A percentile compares a stretch with the other conserved stretches of the same genome.
Evolutionary conservation across 2,329 filamentous ascomycete species (phyloP).

Genomic region (Clonostachys byssicola): DNA sequence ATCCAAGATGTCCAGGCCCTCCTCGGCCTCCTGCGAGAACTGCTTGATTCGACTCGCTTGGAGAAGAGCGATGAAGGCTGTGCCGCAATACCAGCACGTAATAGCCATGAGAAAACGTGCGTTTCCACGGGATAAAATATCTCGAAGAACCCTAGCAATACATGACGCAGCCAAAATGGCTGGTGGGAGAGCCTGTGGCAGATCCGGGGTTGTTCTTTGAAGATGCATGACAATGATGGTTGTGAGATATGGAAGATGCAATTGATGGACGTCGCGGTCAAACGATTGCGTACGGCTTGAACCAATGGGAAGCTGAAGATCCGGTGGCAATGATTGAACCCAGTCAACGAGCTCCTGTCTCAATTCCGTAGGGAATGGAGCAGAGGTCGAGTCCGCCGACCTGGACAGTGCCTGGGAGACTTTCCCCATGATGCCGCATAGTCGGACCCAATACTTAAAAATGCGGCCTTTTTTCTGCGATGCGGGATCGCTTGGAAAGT

Average conservation of each 20-base stretch:
- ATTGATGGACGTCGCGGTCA: conserved; percentile 32
- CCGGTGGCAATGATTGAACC: conserved; percentile 23
- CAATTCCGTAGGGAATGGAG: conserved; percentile 3
- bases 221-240: conserved; percentile 33
- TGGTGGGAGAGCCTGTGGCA: conserved; percentile 27
- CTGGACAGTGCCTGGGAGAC: too few species aligned
- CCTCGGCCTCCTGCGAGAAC: too few species aligned
- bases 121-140: conserved; percentile 29
- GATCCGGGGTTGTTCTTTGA: conserved; percentile 22
- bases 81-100: conserved; percentile 34
- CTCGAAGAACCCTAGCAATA: conserved; percentile 27
- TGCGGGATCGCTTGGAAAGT: too few species aligned
- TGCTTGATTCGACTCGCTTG: conserved; percentile 15
- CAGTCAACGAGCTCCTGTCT: conserved; percentile 25
- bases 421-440: too few species aligned
- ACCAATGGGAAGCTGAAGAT: conserved; percentile 23
- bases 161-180: conserved; percentile 31
- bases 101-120: conserved; percentile 34
- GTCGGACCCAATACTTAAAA: too few species aligned
- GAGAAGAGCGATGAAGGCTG: conserved; percentile 31
- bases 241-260: conserved; percentile 34
- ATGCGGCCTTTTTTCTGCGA: too few species aligned
- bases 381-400: too few species aligned
- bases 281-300: conserved; percentile 20
- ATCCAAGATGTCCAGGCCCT: too few species aligned